Base-by-base conservation (phyloP, 2,329 filamentous ascomycete species). In the Lachnum nothofagi region DNA sequence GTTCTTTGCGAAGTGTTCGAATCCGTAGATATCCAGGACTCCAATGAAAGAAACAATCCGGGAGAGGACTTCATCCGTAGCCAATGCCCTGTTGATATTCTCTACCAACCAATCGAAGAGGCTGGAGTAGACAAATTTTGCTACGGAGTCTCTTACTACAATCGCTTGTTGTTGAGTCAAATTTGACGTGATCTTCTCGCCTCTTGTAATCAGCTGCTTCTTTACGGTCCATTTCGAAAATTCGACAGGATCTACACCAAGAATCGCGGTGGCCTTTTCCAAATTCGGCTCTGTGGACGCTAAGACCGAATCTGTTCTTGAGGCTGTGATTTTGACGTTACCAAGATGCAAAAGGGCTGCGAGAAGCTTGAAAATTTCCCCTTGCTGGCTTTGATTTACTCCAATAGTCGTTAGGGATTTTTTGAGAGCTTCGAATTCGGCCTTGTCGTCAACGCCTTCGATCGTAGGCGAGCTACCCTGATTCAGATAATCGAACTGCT, bases 61-160 rank as follows among this genome's bases (percentile, higher is more conserved):
- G 60, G 78, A 83, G 44, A 97, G 69, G 31, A 97, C 88, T 56
- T 91, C 85, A 38, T 95, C 86, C 1, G 90, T 90, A 10, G 93
- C 93, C 60, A 98, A 75, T 65, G 90, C 91, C 60, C 76, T 76
- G 72, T 98, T 98, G 72, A 95, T 96, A 51, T 86, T 88, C 61
- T 97, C 91, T n/a, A 98, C 93, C 20, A 98, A 79, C 93, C 93
- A 98, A 74, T 98, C 93, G 67, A 98, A 98, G 51, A 98, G 72
- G 65, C 91, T 95, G 0, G 93, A 97, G 72, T 98, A 98, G 58
- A 98, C 93, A 70, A 91, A 98, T 68, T 98, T 98, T 64, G 93
- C 91, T 43, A 98, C 93, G 1, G 93, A 98, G 65, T 98, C 93
- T 66, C 91, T 83, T 12, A 98, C 93, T 49, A 98, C 91, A 31